Evolutionary conservation across 2,329 filamentous ascomycete genomes (phyloP).

Genomic region (Arthroderma sp.): DNA sequence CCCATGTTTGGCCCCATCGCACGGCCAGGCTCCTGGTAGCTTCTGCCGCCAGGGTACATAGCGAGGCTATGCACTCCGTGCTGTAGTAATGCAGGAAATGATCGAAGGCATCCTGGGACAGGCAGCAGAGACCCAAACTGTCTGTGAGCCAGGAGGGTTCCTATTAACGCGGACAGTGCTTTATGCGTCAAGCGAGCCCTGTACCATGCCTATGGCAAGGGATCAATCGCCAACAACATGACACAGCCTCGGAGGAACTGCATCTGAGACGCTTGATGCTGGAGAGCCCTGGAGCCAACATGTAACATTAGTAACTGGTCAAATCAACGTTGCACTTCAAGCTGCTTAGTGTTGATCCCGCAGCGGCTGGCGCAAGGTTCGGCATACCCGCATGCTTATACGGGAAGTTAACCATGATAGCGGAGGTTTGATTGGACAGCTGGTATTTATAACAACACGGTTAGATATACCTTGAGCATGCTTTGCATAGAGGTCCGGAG

Average conservation of each 20-base stretch:
- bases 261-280: neutral
- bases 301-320: neutral
- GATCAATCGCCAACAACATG: neutral
- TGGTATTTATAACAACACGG: neutral
- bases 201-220: neutral
- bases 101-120: neutral
- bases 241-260: neutral
- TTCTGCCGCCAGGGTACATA: neutral
- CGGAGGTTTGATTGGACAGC: neutral
- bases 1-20: neutral
- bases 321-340: neutral
- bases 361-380: neutral
- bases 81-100: neutral
- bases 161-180: neutral
- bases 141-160: neutral
- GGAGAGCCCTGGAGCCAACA: neutral
- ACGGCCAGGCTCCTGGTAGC: neutral
- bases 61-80: too few relatives aligned
- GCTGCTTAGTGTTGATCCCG: neutral
- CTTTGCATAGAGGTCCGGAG: neutral
- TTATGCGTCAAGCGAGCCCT: neutral
- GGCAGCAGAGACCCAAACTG: neutral
- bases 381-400: neutral
- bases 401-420: neutral
- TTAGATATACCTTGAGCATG: neutral